Conservation (phyloP, 306 rosid genomes). For the Lathyrus aphaca region DNA sequence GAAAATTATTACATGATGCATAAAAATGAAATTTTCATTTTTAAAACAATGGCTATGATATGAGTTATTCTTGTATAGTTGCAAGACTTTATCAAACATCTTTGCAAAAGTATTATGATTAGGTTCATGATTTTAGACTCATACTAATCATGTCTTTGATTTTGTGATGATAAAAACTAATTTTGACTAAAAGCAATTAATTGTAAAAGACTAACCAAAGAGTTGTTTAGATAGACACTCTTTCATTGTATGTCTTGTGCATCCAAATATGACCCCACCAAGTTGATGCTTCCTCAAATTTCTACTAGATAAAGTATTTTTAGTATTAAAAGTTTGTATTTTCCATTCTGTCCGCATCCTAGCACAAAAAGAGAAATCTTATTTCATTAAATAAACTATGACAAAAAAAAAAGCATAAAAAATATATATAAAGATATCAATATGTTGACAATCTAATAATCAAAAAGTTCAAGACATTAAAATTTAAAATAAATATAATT, state of each 20-base stretch:
- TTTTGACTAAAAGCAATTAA: constrained; percentile 11
- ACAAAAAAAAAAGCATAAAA: constrained; percentile 16
- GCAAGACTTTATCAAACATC: background rate
- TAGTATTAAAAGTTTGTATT: constrained; percentile 33
- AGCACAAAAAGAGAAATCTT: constrained; percentile 29
- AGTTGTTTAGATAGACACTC: constrained; percentile 79
- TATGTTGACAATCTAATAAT: too few species aligned
- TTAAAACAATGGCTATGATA: background rate
- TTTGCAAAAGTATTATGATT: background rate
- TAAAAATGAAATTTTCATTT: background rate
- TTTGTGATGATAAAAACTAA: background rate
- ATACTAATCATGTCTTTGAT: too few species aligned
- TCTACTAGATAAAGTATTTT: constrained; percentile 19
- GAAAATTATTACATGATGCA: background rate
- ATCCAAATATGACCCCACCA: constrained; percentile 93
- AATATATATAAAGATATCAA: too few species aligned
- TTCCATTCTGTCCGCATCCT: constrained; percentile 61
- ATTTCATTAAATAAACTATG: constrained; percentile 27
- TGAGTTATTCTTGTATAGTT: background rate
- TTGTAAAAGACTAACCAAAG: constrained; percentile 62
- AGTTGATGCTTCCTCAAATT: constrained; percentile 66
- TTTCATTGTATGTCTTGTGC: constrained; percentile 61
- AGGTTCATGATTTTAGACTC: background rate
- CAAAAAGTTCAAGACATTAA: background rate
- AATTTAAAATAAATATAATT: background rate